Base-by-base conservation (phyloP, 2,329 filamentous ascomycete genomes). In the Diaporthe longicolla region DNA sequence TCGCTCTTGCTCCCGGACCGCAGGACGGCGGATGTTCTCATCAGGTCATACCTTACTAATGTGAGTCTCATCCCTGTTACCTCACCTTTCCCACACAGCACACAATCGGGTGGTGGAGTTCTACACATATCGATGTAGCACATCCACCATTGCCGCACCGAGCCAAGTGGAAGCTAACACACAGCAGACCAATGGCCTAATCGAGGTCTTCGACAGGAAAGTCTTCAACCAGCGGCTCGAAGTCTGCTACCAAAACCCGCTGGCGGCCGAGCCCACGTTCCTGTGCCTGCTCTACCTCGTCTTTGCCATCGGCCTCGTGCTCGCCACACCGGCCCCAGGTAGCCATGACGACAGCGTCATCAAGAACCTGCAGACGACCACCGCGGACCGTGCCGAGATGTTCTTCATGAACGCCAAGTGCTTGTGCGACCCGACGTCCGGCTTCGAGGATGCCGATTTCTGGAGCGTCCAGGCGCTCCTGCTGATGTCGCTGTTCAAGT, bases 381-480 rank as follows among this genome's bases (percentile, higher is more conserved):
- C 85, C 40, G 79, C 84, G 1, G 87, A 89, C 75, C 85, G 88
- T 76, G 89, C 90, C n/a, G 91, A 93, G 76, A 81, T 89, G 15
- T 92, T 93, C 79, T 93, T 91, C 78, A 83, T 87, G 21, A 90
- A 87, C 75, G 91, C 91, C 7, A 90, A 88, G 76, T 84, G 83
- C 55, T 82, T 92, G 21, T 83, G 82, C 24, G 83, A 87, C 59
- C 82, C 84, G 1, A 80, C 84, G 0, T 80, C 82, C 4, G 85
- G 89, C 0, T 87, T 92, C 63, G 90, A 92, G 78, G 89, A 92
- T 77, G 89, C 88, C 29, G 88, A 91, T 72, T 88, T 93, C 73
- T 92, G 90, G 89, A 90, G 89, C 17, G 86, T 93, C 61, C 91
- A 93, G 78, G 90, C 90, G 2, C 82, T 93, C 57, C 82, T 89